Evolutionary conservation across 257 asterid species (phyloP), one percentile per base, ranked within the genome.

Genomic region (Datura wrightii): DNA sequence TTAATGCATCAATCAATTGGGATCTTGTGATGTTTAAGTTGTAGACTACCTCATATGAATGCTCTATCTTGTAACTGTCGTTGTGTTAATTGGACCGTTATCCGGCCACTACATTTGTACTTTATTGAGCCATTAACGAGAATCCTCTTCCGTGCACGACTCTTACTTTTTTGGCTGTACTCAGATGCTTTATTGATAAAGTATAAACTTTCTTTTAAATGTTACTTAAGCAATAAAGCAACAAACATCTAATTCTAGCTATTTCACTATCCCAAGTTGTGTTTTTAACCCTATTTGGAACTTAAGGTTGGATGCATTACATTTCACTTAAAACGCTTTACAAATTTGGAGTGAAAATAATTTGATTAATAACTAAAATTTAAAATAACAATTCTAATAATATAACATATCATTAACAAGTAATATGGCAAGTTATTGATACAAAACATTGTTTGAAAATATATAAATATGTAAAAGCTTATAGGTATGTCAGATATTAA

Each of bases 91-190:
- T 52, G 82, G 58, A 52, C 14, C 15, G 5, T 36, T 50, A 14
- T 31, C 60, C 16, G 3, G n/a, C 46, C 82, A 78, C 63, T 78
- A 50, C 82, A 78, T 78, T 78, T 78, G 48, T 78, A 52, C 58
- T 78, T 52, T 78, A 78, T 78, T 14, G 63, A 78, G 13, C 82
- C 82, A 52, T 52, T 34, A 78, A 52, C 50, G 82, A 52, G 31
- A 78, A 52, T 8, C 16, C 58, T 15, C 44, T 48, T 7, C 63
- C 14, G 15, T 31, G 63, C 82, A 52, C 34, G 63, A 7, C 82
- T 78, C 46, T 52, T 76, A 31, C 24, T 52, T 8, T 6, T 52
- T 52, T 15, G 63, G 82, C 24, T 50, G 63, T 46, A 78, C 6
- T 52, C 31, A 8, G 58, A 52, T 52, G 31, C 48, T 78, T 4